These are phyloP conservation scores for Claviceps capensis DNA, from an alignment of 2,329 filamentous ascomycete genomes.

Conservation along the genomic window DNA sequence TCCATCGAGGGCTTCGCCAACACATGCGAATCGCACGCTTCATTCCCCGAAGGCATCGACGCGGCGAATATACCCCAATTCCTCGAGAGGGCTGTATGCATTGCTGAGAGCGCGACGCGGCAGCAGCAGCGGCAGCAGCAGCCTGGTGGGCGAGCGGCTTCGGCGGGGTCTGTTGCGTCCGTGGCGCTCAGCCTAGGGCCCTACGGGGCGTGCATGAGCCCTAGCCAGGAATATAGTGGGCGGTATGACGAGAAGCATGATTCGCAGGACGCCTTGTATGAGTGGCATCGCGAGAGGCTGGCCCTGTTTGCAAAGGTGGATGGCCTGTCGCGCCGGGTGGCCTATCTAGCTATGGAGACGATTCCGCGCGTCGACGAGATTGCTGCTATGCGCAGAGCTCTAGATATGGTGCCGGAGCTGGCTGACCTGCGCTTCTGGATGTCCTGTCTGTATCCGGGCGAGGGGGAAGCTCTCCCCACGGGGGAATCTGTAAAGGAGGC, in stretches of 20 bases:
- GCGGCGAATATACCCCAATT: conserved; percentile 24
- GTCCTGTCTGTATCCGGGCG: conserved; percentile 46
- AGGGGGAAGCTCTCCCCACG: conserved; percentile 38
- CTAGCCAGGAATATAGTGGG: conserved; percentile 52
- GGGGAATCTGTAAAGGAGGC: conserved; percentile 28
- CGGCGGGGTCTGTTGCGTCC: conserved; percentile 1
- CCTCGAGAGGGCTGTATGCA: conserved; percentile 29
- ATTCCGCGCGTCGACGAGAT: conserved; percentile 51
- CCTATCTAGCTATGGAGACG: conserved; percentile 52
- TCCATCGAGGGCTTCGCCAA: conserved; percentile 41
- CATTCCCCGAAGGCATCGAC: conserved; percentile 30
- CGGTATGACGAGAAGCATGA: conserved; percentile 38
- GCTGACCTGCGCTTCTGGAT: conserved; percentile 41
- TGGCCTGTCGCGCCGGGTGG: conserved; percentile 26
- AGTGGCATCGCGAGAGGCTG: conserved; percentile 46
- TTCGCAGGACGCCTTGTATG: conserved; percentile 27
- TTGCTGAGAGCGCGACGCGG: conserved; percentile 23
- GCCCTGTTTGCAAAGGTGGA: conserved; percentile 31
- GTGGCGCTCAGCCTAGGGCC: conserved; percentile 50
- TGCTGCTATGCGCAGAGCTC: conserved; percentile 35
- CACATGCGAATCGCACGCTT: conserved; percentile 24
- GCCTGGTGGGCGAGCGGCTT: neutral
- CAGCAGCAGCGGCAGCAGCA: neutral
- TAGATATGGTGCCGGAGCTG: conserved; percentile 16
- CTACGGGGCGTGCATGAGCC: conserved; percentile 53